Percentiles rank a stretch among this genome's conserved stretches.
These are phyloP conservation scores for Lichenothelia convexa DNA, from an alignment of 495 filamentous ascomycete species.

Conservation along the genomic window DNA sequence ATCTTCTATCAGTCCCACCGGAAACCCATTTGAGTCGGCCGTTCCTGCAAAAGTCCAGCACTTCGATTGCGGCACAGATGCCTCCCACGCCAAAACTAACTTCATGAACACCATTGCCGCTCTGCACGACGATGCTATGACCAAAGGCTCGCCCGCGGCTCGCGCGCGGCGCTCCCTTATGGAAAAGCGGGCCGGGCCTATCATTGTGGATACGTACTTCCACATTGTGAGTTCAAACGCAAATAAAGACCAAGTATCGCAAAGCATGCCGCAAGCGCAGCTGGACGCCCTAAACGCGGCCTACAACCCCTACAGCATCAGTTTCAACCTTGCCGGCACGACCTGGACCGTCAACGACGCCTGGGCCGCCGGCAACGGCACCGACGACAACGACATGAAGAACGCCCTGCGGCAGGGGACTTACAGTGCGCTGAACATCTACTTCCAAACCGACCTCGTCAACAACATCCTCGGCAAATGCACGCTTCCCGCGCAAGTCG, in stretches of 20 bases:
- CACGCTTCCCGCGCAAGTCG: slow-evolving; percentile 22
- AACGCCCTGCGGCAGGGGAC: slow-evolving; percentile 35
- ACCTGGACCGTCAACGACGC: slow-evolving; percentile 37
- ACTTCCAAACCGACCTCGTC: slow-evolving; percentile 36
- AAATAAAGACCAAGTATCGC: slow-evolving; percentile 32
- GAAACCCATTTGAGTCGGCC: not conserved
- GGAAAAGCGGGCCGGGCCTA: slow-evolving; percentile 2
- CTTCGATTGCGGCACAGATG: slow-evolving; percentile 22
- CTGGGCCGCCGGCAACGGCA: slow-evolving; percentile 31
- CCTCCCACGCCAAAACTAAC: slow-evolving; percentile 8
- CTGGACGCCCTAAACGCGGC: slow-evolving; percentile 29
- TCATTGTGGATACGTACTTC: slow-evolving; percentile 39
- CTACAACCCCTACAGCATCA: slow-evolving; percentile 32
- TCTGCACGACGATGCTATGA: slow-evolving; percentile 8
- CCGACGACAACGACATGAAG: slow-evolving; percentile 37
- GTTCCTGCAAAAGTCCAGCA: slow-evolving; percentile 7
- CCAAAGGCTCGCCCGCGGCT: slow-evolving; percentile 5
- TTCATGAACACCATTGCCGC: slow-evolving; percentile 15
- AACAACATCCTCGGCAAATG: slow-evolving; percentile 37
- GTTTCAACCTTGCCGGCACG: slow-evolving; percentile 32
- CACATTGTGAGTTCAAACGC: slow-evolving; percentile 37
- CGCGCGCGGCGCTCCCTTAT: slow-evolving; percentile 4
- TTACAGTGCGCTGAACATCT: slow-evolving; percentile 44
- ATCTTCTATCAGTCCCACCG: not conserved
- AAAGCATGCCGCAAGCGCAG: slow-evolving; percentile 24